A percentile compares a stretch with the other conserved stretches of the same genome.
Evolutionary conservation across 1,139 yeast species (phyloP).

Genomic region (Candida sanyaensis): DNA sequence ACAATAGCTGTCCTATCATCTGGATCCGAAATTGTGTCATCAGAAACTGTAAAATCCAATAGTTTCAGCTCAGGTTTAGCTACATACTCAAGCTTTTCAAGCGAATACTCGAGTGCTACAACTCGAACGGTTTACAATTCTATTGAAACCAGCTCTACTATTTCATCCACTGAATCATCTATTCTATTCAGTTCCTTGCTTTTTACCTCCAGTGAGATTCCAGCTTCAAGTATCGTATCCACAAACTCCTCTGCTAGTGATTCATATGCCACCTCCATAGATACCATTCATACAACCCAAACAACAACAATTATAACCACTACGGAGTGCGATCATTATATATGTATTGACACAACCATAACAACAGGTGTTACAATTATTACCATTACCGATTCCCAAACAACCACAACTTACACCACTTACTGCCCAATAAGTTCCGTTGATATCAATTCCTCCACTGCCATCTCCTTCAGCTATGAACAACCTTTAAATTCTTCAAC

Average conservation of each 20-base stretch:
- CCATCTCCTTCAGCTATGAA: background rate
- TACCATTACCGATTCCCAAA: constrained; percentile 18
- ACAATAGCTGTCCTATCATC: background rate
- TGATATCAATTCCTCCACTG: too few species aligned
- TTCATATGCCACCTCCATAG: background rate
- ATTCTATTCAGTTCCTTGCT: background rate
- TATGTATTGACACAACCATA: constrained; percentile 27
- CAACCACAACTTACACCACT: constrained; percentile 20
- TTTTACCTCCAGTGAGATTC: background rate
- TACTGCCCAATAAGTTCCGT: constrained; percentile 18
- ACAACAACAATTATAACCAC: constrained; percentile 20
- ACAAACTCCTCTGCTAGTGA: background rate
- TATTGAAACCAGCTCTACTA: background rate
- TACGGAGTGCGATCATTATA: constrained; percentile 24
- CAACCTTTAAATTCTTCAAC: too few species aligned
- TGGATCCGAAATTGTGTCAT: background rate
- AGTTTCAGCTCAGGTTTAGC: background rate
- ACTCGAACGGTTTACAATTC: background rate
- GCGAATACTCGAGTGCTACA: background rate
- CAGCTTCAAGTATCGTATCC: background rate
- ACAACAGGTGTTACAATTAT: constrained; percentile 41
- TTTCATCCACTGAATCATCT: background rate
- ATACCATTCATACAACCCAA: constrained; percentile 3
- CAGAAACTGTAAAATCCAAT: background rate
- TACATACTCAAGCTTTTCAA: background rate